A percentile compares a stretch with the other conserved stretches of the same genome.
These are phyloP conservation scores for Kondoa malvinella DNA, from an alignment of 768 basidiomycete genomes.

Conservation along the genomic window DNA sequence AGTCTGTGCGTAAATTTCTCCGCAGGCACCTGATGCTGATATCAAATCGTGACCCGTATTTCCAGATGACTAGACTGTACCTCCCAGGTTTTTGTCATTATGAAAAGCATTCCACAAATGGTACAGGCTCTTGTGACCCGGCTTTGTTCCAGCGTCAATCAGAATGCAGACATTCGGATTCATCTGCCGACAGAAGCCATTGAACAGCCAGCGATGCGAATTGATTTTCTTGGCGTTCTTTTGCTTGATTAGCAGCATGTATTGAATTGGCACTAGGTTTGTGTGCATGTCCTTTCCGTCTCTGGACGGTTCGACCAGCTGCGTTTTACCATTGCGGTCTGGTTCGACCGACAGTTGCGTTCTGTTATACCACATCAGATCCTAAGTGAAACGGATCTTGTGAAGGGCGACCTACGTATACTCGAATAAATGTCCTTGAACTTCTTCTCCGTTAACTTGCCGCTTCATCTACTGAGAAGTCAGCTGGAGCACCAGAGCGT, in stretches of 20 bases:
- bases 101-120: slow-evolving; percentile 59
- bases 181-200: slow-evolving; percentile 45
- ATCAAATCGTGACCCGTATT: too few species aligned
- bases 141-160: slow-evolving; percentile 90
- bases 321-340: slow-evolving; percentile 54
- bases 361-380: too few species aligned
- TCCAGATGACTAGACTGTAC: too few species aligned
- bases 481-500: not conserved
- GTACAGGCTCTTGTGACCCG: slow-evolving; percentile 87
- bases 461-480: slow-evolving; percentile 22
- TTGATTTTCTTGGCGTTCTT: slow-evolving; percentile 63
- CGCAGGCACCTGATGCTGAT: too few species aligned
- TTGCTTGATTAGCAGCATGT: slow-evolving; percentile 40
- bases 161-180: slow-evolving; percentile 84
- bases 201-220: slow-evolving; percentile 92
- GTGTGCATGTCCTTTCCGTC: slow-evolving; percentile 54
- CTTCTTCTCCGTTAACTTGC: slow-evolving; percentile 39
- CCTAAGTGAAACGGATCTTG: too few species aligned
- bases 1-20: slow-evolving; percentile 48
- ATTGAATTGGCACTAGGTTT: slow-evolving; percentile 48
- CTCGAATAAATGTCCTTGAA: slow-evolving; percentile 85
- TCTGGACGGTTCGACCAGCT: slow-evolving; percentile 66
- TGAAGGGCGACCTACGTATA: too few species aligned
- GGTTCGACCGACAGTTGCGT: slow-evolving; percentile 68
- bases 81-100: slow-evolving; percentile 27